Evolutionary conservation across 805 yeast species (phyloP), one percentile per base, ranked within the genome.

Genomic region (Candida incommunis): DNA sequence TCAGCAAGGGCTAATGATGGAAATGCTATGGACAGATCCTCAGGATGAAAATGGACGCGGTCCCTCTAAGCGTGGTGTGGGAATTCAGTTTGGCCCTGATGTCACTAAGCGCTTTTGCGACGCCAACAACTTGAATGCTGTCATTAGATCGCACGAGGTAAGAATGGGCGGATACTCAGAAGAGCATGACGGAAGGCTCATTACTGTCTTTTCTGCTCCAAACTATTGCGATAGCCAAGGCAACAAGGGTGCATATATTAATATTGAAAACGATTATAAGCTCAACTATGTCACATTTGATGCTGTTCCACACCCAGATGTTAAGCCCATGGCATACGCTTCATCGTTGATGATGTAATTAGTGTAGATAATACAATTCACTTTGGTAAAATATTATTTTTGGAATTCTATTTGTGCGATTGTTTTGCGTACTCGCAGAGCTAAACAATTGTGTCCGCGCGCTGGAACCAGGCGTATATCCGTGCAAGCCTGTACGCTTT

Each of bases 131-230:
- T 68, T 92, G 49, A 74, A 80, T 54, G 88, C 84, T 46, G 75
- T 92, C 35, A 81, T 92, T 55, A 73, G 99, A 56, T 86, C 96
- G 2, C 99, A 92, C 59, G 98, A 92, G 64, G 95, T 90, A 4
- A 73, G 97, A 59, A 81, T 82, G 82, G 80, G 73, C 3, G 99
- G 99, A 42, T 86, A 81, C 48, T 86, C 85, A 51, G 70, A 71
- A 41, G 96, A 90, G 59, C 99, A 92, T 57, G 72, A 82, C 47
- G 94, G 94, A 11, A 72, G 78, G 51, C 73, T 92, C 43, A 76
- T 87, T 44, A 92, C 99, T 0, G 95, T 92, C n/a, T 92, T 92
- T 63, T 80, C 94, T 62, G 99, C 99, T 0, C 99, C 99, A 27
- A 90, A 92, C 62, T 90, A 90, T 63, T 90, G 97, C 67, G 99